Conservation (phyloP, 345 rosid genomes). For the Passiflora organensis region DNA sequence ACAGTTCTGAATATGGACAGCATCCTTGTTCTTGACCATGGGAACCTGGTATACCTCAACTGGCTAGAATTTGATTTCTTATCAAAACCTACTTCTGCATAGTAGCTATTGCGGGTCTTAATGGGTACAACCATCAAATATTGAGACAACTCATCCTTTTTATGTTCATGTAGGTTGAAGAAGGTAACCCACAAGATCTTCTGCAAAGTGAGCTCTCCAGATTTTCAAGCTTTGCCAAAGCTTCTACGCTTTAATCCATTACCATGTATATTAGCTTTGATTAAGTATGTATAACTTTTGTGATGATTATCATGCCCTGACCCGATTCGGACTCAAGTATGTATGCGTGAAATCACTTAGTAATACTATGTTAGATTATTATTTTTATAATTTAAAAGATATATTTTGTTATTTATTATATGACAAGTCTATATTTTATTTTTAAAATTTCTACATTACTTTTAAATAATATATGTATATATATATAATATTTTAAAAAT, state of each 20-base stretch:
- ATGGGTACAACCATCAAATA: neutral
- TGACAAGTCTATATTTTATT: no score
- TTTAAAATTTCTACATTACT: no score
- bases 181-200: constrained; percentile 66
- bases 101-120: neutral
- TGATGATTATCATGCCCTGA: no score
- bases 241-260: constrained; percentile 49
- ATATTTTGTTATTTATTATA: no score
- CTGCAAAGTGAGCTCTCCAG: constrained; percentile 46
- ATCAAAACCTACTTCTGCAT: neutral
- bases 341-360: no score
- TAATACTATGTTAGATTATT: no score
- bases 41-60: constrained; percentile 41
- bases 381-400: no score
- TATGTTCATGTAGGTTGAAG: constrained; percentile 46
- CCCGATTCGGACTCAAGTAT: no score
- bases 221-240: constrained; percentile 68
- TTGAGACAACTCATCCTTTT: no score
- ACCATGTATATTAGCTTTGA: neutral
- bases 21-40: constrained; percentile 63
- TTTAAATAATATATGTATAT: no score
- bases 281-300: neutral
- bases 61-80: no score
- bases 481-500: no score
- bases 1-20: constrained; percentile 68